Conservation (phyloP, 1,284 basidiomycete genomes). For the Vanrija sp. region DNA sequence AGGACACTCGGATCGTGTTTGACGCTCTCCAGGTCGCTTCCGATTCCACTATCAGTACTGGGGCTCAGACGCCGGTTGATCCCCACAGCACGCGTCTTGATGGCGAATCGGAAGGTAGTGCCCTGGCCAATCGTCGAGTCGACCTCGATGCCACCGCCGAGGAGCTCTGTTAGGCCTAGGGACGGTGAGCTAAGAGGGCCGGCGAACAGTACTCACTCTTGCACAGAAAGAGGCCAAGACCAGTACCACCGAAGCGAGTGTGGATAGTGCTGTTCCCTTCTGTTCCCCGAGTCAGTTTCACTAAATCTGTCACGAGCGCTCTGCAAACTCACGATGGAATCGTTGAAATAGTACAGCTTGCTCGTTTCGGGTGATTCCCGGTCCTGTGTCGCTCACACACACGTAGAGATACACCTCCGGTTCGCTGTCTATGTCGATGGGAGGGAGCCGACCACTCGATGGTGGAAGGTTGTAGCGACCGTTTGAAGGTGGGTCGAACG, state of each 20-base stretch:
- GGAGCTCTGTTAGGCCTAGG: constrained; percentile 28
- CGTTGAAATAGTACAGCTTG: constrained; percentile 22
- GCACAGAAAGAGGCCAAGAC: constrained; percentile 37
- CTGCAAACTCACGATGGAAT: constrained; percentile 17
- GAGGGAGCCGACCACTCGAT: background rate
- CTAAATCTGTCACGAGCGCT: too few species aligned
- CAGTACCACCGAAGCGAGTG: constrained; percentile 34
- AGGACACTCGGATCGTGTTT: background rate
- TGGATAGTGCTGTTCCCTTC: constrained; percentile 30
- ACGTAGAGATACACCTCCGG: constrained; percentile 17
- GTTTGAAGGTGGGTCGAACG: constrained; percentile 15
- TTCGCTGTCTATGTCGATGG: constrained; percentile 19
- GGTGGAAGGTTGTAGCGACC: constrained; percentile 15
- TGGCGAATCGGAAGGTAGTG: constrained; percentile 50
- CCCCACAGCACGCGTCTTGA: constrained; percentile 6
- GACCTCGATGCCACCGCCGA: constrained; percentile 36
- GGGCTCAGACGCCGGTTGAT: background rate
- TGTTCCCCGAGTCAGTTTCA: background rate
- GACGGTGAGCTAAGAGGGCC: background rate
- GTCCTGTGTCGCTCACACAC: constrained; percentile 28
- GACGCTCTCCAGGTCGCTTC: background rate
- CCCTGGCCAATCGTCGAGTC: constrained; percentile 24
- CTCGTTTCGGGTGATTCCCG: constrained; percentile 23
- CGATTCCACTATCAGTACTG: too few species aligned
- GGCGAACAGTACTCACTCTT: constrained; percentile 21